Evolutionary conservation across 2,329 filamentous ascomycete genomes (phyloP).

Genomic region (Parascedosporium putredinis): DNA sequence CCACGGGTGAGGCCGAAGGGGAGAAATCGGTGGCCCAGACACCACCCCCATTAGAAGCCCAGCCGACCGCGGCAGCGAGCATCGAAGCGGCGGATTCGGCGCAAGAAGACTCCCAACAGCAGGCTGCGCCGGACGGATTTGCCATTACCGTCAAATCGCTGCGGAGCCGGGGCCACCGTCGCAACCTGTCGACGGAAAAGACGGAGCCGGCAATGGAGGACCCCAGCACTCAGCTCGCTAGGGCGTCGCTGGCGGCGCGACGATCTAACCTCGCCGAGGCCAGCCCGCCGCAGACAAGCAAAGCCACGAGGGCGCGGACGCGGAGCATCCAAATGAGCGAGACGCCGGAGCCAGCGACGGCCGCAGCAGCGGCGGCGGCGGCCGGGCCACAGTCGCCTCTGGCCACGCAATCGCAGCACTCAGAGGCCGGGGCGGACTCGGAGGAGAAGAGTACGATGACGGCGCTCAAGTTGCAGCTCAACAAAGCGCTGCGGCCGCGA

Average conservation of each 20-base stretch:
- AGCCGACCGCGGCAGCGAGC: not conserved
- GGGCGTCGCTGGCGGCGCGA: constrained; percentile 5
- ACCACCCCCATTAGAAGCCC: not conserved
- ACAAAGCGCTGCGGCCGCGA: constrained; percentile 33
- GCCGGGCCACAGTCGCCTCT: not conserved
- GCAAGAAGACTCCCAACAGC: not conserved
- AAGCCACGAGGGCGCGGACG: constrained; percentile 10
- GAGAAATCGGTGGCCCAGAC: not conserved
- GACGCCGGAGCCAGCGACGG: constrained; percentile 1
- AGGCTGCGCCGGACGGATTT: not conserved
- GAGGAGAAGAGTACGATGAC: constrained; percentile 16
- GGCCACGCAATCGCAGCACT: not conserved
- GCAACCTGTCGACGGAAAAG: not conserved
- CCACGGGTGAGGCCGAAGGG: not conserved
- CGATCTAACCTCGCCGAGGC: not conserved
- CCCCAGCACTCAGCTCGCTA: constrained; percentile 8
- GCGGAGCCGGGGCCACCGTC: constrained; percentile 1
- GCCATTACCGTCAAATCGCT: constrained; percentile 8
- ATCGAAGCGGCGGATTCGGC: not conserved
- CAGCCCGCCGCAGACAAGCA: constrained; percentile 2
- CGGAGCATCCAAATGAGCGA: constrained; percentile 9
- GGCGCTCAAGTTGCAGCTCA: constrained; percentile 34
- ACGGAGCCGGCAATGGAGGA: constrained; percentile 1
- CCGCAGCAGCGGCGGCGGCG: too few species aligned
- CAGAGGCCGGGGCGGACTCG: not conserved